Evolutionary conservation across 139 green algal species (phyloP).

Genomic region (Coelastrella sp.): DNA sequence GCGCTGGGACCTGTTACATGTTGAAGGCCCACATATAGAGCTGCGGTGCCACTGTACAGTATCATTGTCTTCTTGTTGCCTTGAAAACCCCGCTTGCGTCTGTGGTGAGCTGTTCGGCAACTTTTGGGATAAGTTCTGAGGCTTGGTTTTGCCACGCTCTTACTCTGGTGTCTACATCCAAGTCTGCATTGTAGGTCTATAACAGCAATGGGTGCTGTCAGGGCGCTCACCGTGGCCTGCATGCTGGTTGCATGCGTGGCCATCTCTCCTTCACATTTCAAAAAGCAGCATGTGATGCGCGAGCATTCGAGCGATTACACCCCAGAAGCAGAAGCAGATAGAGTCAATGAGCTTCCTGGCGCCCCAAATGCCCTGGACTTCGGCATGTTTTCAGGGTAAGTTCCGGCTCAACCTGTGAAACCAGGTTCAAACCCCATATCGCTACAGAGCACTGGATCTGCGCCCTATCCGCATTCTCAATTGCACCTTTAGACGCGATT

Average conservation of each 20-base stretch:
- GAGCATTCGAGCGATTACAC: conserved; percentile 36
- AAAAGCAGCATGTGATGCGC: not conserved
- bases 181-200: not conserved
- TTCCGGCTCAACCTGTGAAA: too few species aligned
- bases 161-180: not conserved
- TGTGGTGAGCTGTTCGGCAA: too few species aligned
- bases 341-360: conserved; percentile 60
- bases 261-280: not conserved
- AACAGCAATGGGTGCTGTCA: not conserved
- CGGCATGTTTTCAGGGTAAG: conserved; percentile 53
- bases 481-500: too few species aligned
- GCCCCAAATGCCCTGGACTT: conserved; percentile 47
- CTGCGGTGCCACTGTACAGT: too few species aligned
- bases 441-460: too few species aligned
- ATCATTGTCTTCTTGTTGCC: too few species aligned
- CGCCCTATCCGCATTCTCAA: too few species aligned
- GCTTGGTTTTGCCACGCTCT: too few species aligned
- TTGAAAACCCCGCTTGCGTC: too few species aligned
- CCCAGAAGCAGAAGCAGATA: conserved; percentile 50
- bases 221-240: not conserved
- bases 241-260: not conserved
- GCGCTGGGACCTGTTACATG: too few species aligned
- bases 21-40: too few species aligned
- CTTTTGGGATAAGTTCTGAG: too few species aligned
- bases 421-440: not conserved